A percentile compares a stretch with the other conserved stretches of the same genome.
Conservation (phyloP, 164 flowering plant genomes). For the Tinospora cordifolia region DNA sequence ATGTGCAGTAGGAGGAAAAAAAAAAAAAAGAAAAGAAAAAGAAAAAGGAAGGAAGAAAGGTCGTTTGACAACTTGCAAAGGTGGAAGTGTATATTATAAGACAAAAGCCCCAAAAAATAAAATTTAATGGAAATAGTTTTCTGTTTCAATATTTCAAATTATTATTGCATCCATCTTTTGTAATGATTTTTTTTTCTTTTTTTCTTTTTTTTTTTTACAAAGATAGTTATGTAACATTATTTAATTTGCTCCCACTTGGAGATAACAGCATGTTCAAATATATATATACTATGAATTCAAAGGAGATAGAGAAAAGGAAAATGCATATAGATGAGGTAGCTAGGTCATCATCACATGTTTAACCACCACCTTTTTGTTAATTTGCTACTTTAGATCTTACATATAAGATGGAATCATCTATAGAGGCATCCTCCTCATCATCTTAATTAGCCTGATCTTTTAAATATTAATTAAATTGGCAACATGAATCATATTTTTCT, state of each 20-base stretch:
- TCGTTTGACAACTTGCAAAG: conserved; percentile 35
- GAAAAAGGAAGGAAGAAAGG: conserved; percentile 17
- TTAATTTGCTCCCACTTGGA: background rate
- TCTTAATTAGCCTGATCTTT: background rate
- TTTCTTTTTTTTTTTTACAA: too few species aligned
- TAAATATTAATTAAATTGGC: too few species aligned
- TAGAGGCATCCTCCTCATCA: background rate
- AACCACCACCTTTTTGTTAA: background rate
- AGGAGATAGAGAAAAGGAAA: background rate
- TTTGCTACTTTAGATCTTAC: conserved; percentile 2
- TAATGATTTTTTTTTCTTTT: too few species aligned
- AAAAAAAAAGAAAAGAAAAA: too few species aligned
- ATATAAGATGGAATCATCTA: background rate
- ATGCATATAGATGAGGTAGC: background rate
- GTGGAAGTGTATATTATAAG: conserved; percentile 23
- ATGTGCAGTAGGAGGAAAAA: conserved; percentile 6
- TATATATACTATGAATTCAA: background rate
- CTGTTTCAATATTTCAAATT: background rate
- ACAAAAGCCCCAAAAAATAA: conserved; percentile 16
- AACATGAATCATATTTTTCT: too few species aligned
- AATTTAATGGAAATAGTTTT: background rate
- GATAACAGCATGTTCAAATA: background rate
- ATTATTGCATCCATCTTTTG: background rate
- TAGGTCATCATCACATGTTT: conserved; percentile 4
- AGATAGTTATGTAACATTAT: background rate